Evolutionary conservation across 73 alveolate genomes (phyloP), one percentile per base, ranked within the genome.

Genomic region (Symbiodinium natans): DNA sequence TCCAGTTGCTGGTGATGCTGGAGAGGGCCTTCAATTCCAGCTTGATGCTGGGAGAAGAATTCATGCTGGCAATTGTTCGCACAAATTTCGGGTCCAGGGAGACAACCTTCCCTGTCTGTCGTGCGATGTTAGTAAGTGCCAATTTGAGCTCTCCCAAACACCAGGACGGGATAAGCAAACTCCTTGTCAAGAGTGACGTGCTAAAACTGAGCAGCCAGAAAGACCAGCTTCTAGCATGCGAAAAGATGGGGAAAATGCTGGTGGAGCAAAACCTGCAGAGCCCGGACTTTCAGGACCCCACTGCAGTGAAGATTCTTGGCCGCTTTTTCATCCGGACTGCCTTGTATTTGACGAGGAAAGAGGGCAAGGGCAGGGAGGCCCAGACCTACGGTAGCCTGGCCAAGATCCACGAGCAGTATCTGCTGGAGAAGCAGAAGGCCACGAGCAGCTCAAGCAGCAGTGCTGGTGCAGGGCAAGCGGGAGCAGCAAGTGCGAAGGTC

Each of bases 291-390:
- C 85, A 25, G 17, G 38, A 68, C 82, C 13, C 13, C 39, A 36
- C 13, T 36, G 39, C 13, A 21, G 82, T 31, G 43, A 74, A 74
- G 85, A 31, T 74, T 31, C 41, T 74, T 41, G 85, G 46, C 5
- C 41, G 85, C 25, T 74, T 74, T 42, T 31, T 74, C 42, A 33
- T 74, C 46, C 10, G 85, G 42, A 6, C 85, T 31, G 85, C 85
- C 85, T 74, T 74, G 42, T 74, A 11, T 31, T 42, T 74, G n/a
- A 11, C 29, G 43, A 74, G 23, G 43, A 74, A 74, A 19, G 85
- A 74, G 23, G 85, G 85, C 85, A 74, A 74, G 23, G 85, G 85
- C 40, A 74, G 85, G 85, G 85, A 74, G 42, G 23, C 41, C 40
- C n/a, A 74, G 42, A 17, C 5, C 29, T 74, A 29, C n/a, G 85